Evolutionary conservation across 2,329 filamentous ascomycete species (phyloP).

Genomic region (Pseudogymnoascus verrucosus): DNA sequence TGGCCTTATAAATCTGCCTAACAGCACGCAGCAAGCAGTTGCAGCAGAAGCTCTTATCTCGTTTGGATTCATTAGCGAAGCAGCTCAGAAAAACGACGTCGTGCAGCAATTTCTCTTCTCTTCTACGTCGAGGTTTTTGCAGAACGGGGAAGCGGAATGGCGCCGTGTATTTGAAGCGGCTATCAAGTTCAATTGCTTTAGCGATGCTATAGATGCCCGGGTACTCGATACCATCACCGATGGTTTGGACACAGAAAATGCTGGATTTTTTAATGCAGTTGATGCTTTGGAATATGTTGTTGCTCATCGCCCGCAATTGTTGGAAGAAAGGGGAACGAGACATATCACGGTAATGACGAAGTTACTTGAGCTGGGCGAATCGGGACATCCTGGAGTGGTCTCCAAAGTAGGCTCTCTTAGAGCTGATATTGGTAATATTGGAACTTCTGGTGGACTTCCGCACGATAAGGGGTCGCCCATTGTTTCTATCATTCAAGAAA

Average conservation of each 20-base stretch:
- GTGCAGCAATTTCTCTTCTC: constrained; percentile 43
- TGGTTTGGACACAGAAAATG: constrained; percentile 17
- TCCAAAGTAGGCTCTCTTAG: constrained; percentile 30
- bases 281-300: constrained; percentile 42
- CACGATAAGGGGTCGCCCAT: constrained; percentile 31
- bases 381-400: constrained; percentile 30
- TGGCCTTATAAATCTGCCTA: constrained; percentile 31
- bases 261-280: constrained; percentile 29
- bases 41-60: constrained; percentile 41
- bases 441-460: not conserved
- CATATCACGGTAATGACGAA: constrained; percentile 45
- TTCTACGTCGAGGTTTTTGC: constrained; percentile 33
- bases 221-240: constrained; percentile 26
- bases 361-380: constrained; percentile 47
- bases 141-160: constrained; percentile 23
- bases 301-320: constrained; percentile 35
- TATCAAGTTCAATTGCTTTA: constrained; percentile 29
- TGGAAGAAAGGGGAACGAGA: constrained; percentile 37
- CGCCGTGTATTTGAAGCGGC: constrained; percentile 44
- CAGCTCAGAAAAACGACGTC: constrained; percentile 32
- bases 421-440: constrained; percentile 34
- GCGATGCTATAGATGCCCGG: constrained; percentile 23
- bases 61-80: constrained; percentile 24
- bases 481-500: constrained; percentile 45
- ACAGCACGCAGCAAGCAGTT: constrained; percentile 25